phyloP scores from a whole-genome alignment of 257 asterid genomes.

The Nicotiana undulata region DNA sequence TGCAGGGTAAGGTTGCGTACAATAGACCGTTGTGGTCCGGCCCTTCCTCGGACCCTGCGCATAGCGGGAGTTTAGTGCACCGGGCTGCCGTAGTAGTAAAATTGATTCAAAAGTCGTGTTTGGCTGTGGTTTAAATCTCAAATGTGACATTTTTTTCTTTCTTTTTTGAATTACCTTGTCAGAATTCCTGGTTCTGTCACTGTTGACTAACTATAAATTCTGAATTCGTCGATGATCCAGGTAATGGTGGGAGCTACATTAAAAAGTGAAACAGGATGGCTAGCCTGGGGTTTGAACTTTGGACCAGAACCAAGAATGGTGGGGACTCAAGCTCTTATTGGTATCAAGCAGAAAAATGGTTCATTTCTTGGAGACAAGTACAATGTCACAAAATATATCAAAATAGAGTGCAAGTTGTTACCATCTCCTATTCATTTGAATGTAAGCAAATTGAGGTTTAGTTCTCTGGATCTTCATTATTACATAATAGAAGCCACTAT shows the following conservation, averaged over 20 bases:
- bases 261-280: slow-evolving; percentile 31
- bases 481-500: slow-evolving; percentile 31
- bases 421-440: slow-evolving; percentile 23
- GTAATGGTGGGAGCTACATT: slow-evolving; percentile 37
- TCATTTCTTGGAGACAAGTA: slow-evolving; percentile 14
- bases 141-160: not conserved
- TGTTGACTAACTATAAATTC: no score
- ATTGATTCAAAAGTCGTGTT: not conserved
- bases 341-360: slow-evolving; percentile 26
- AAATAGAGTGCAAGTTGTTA: slow-evolving; percentile 31
- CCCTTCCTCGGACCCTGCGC: no score
- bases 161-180: not conserved
- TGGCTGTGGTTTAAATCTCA: not conserved
- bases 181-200: no score
- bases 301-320: slow-evolving; percentile 36
- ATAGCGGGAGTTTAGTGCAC: no score
- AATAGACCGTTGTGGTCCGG: no score
- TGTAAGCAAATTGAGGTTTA: slow-evolving; percentile 10
- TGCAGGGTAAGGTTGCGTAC: no score
- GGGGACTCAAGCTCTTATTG: slow-evolving; percentile 56
- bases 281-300: slow-evolving; percentile 75
- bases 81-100: no score
- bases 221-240: slow-evolving; percentile 9
- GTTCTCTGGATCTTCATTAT: not conserved
- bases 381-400: slow-evolving; percentile 30